Evolutionary conservation across 2,329 filamentous ascomycete genomes (phyloP), one percentile per base, ranked within the genome.

Genomic region (Ophiostoma angusticollis): DNA sequence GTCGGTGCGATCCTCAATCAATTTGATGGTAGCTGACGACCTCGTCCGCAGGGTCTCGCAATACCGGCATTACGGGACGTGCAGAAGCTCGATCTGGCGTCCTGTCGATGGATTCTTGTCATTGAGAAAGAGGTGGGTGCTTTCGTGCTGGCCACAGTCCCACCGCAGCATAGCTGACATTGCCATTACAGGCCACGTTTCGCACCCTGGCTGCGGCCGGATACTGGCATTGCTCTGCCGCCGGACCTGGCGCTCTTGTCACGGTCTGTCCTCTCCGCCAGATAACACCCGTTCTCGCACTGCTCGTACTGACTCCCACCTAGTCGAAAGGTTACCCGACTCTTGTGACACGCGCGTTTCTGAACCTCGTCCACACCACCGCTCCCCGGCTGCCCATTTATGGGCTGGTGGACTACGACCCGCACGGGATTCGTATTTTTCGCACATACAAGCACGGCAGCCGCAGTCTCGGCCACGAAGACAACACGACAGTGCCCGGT

Each of bases 241-340:
- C 62, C 2, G 68, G 70, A 0, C 59, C 64, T n/a, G 79, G 81
- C 0, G 58, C 84, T n/a, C 54, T 84, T 0, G 50, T 87, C 17
- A 87, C 83, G 4, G 80, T 80, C 60, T 25, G 59, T 19, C n/a
- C n/a, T n/a, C n/a, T n/a, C n/a, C n/a, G n/a, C n/a, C n/a, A n/a
- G n/a, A n/a, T n/a, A n/a, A n/a, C n/a, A n/a, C n/a, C n/a, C n/a
- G n/a, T n/a, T n/a, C n/a, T n/a, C n/a, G n/a, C n/a, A n/a, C n/a
- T n/a, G n/a, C n/a, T n/a, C n/a, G n/a, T n/a, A 19, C 21, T 21
- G 21, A 42, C 22, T 1, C 11, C n/a, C 25, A 31, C 6, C 4
- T 38, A 85, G 79, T 84, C 76, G 1, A 91, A 87, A 63, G 84
- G 84, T 2, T 91, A 85, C 51, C 83, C 84, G 0, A 84, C 91